Base-by-base conservation (phyloP, 2,329 filamentous ascomycete species). In the Sporothrix luriei region DNA sequence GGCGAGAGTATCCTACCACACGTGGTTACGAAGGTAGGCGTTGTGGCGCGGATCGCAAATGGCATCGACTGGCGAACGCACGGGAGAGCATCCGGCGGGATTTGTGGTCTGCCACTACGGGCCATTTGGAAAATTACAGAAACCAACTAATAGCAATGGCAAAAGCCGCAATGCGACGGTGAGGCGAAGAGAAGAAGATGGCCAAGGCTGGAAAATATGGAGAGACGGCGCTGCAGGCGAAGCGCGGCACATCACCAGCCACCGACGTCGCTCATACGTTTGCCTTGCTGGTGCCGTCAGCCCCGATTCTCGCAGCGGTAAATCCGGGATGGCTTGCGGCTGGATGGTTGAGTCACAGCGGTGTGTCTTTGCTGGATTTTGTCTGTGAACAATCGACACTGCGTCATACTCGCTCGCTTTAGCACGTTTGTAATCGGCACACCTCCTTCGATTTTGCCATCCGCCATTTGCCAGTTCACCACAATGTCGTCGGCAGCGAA, bases 231-330 rank as follows among this genome's bases (percentile, higher is more conserved):
- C n/a, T 21, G 38, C 40, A 33, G 4, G 13, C 40, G 19, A 62
- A 26, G 26, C 57, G 57, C 38, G 38, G n/a, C 57, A 38, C 21
- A 40, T 43, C 29, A 38, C 38, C 14, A 11, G 33, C 64, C 65
- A 67, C 66, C 66, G 38, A 57, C 65, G 66, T 59, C 51, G 66
- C 66, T 68, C 66, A 24, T 9, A 16, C 33, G 10, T 7, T 7
- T 46, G 14, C 52, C 24, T 57, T 40, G 40, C 52, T 46, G 66
- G 33, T 52, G 14, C 55, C 24, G 51, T 16, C 38, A 13, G 38
- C 52, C 51, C 66, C 66, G 66, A 68, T 68, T 48, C 38, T 68
- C 66, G 66, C 66, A 68, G 19, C 66, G 52, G 66, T 16, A 57
- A 48, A 48, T 21, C 49, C n/a, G 64, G 49, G 29, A 54, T 40